Conservation (phyloP, 306 rosid species). For the Casuarina equisetifolia region DNA sequence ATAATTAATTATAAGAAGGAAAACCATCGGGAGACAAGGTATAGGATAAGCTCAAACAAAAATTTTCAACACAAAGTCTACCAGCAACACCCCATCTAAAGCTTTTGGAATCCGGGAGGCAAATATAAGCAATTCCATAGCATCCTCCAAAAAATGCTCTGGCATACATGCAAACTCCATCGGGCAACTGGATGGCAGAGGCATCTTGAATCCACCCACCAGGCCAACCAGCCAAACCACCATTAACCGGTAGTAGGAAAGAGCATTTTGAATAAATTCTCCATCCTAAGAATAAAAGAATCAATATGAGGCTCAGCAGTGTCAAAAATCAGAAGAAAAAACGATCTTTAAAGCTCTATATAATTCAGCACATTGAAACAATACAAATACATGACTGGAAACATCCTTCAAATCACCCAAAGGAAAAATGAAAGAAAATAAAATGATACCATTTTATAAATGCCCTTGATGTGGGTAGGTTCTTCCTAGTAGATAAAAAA, state of each 20-base stretch:
- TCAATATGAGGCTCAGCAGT: conserved; percentile 14
- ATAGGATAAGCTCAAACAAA: conserved; percentile 8
- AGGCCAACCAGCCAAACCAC: conserved; percentile 86
- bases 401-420: not conserved
- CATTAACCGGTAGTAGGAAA: conserved; percentile 84
- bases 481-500: not conserved
- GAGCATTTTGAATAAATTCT: conserved; percentile 73
- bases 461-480: not conserved
- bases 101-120: conserved; percentile 98
- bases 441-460: not conserved
- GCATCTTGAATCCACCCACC: conserved; percentile 99
- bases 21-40: conserved; percentile 15
- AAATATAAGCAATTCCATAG: conserved; percentile 94
- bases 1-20: conserved; percentile 7
- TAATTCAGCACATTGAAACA: not conserved
- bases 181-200: conserved; percentile 76
- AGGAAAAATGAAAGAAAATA: not conserved
- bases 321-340: conserved; percentile 16
- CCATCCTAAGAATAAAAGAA: conserved; percentile 59
- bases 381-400: not conserved
- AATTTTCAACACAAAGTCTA: conserved; percentile 23
- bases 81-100: conserved; percentile 89
- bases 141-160: conserved; percentile 98
- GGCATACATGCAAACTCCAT: conserved; percentile 91
- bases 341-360: not conserved